phyloP scores from a whole-genome alignment of 805 yeast species.

The Pichia heedii region DNA sequence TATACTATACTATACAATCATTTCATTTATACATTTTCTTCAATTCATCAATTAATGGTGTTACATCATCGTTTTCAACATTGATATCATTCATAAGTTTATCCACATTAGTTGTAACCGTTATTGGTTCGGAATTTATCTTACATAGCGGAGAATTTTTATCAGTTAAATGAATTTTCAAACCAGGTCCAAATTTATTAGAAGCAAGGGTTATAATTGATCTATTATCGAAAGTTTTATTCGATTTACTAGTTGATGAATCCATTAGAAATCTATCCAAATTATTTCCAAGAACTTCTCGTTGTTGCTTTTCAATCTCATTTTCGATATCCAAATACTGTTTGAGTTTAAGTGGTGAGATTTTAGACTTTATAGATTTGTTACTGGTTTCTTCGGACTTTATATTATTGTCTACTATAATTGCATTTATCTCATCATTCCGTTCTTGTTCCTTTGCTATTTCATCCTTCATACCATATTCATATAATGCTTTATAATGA shows the following conservation, averaged over 20 bases:
- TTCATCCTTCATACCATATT: slow-evolving; percentile 19
- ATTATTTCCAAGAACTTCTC: too few relatives aligned
- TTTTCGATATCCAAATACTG: slow-evolving; percentile 21
- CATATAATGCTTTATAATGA: slow-evolving; percentile 36
- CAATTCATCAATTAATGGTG: slow-evolving; percentile 2
- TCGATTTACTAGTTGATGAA: slow-evolving; percentile 1
- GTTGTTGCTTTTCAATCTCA: slow-evolving; percentile 21
- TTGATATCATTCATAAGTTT: background rate
- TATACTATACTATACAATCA: background rate
- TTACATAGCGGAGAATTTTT: slow-evolving; percentile 9
- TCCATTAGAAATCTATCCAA: too few relatives aligned
- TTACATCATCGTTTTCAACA: background rate
- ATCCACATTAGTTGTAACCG: background rate
- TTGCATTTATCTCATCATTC: background rate
- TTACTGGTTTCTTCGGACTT: background rate
- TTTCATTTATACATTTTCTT: slow-evolving; percentile 6
- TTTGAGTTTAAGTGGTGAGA: slow-evolving; percentile 15
- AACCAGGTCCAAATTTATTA: background rate
- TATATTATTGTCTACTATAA: background rate
- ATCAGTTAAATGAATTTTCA: background rate
- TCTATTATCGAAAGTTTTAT: background rate
- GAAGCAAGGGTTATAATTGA: background rate
- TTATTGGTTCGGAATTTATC: slow-evolving; percentile 9
- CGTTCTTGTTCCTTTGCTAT: background rate
- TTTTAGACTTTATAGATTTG: slow-evolving; percentile 2